Percentiles rank a stretch among this genome's conserved stretches.
These are phyloP conservation scores for Pezicula carpinea DNA, from an alignment of 2,329 filamentous ascomycete genomes.

Conservation along the genomic window DNA sequence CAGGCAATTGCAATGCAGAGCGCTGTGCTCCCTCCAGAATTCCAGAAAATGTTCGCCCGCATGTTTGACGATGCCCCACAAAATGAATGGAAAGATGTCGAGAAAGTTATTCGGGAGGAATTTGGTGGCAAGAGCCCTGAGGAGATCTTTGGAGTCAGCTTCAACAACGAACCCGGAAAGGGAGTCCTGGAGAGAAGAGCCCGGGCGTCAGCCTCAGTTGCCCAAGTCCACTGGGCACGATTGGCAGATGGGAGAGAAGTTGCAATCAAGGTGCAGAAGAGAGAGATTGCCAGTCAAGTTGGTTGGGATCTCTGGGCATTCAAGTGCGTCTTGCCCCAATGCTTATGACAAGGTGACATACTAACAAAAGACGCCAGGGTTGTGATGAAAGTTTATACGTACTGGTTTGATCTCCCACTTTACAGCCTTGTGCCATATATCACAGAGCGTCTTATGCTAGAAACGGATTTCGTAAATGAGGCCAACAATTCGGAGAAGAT, in stretches of 20 bases:
- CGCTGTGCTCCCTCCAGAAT: constrained; percentile 86
- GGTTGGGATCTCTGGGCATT: constrained; percentile 96
- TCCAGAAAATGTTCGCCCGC: constrained; percentile 89
- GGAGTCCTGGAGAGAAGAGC: constrained; percentile 68
- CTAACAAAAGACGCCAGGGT: constrained; percentile 45
- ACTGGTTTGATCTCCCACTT: constrained; percentile 88
- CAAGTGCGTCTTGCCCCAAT: constrained; percentile 48
- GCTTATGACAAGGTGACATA: constrained; percentile 14
- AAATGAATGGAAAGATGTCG: constrained; percentile 80
- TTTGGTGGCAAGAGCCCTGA: constrained; percentile 81
- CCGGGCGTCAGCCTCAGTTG: constrained; percentile 75
- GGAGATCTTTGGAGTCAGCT: constrained; percentile 89
- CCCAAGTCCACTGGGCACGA: constrained; percentile 93
- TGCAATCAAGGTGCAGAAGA: constrained; percentile 94
- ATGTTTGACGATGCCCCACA: constrained; percentile 99
- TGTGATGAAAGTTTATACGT: constrained; percentile 76
- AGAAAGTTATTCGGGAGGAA: constrained; percentile 80
- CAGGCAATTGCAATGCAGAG: constrained; percentile 99
- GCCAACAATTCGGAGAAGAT: constrained; percentile 84
- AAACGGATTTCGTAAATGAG: constrained; percentile 93
- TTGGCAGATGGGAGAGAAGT: constrained; percentile 84
- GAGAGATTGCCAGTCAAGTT: constrained; percentile 86
- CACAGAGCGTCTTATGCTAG: constrained; percentile 82
- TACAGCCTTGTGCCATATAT: constrained; percentile 91
- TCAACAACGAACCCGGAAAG: constrained; percentile 58